Percentiles rank a stretch among this genome's conserved stretches.
These are phyloP conservation scores for Paraurostyla sp. DNA, from an alignment of 73 alveolate genomes.

Conservation along the genomic window DNA sequence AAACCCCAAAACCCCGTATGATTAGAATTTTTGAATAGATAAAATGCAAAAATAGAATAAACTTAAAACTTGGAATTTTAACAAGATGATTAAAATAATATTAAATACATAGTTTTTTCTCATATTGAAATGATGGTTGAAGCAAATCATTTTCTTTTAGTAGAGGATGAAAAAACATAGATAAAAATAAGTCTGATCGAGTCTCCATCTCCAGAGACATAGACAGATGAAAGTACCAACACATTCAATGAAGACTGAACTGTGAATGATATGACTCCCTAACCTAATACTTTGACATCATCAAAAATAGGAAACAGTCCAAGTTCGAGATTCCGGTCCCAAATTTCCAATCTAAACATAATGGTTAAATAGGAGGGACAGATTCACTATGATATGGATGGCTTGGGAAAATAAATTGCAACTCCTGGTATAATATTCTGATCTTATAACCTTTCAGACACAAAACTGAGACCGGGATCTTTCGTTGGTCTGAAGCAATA, in stretches of 20 bases:
- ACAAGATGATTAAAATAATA: no score
- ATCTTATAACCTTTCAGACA: no score
- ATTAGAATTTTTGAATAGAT: no score
- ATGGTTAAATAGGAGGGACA: background rate
- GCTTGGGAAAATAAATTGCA: background rate
- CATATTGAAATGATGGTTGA: no score
- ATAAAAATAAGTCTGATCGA: constrained; percentile 15
- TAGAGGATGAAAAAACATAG: background rate
- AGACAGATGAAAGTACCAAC: background rate
- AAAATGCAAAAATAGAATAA: no score
- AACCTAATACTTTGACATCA: background rate
- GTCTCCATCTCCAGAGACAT: background rate
- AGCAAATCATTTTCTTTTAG: background rate
- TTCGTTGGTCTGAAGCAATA: background rate
- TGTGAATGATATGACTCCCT: background rate
- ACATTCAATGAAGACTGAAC: background rate
- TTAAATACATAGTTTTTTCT: no score
- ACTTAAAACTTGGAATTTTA: no score
- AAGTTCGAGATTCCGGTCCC: background rate
- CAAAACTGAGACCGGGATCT: no score
- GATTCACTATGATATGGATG: background rate
- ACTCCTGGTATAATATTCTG: constrained; percentile 7
- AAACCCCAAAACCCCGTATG: no score
- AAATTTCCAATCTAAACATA: constrained; percentile 14
- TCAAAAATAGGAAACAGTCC: constrained; percentile 35